phyloP scores from a whole-genome alignment of 306 rosid species.

The Cicer arietinum region DNA sequence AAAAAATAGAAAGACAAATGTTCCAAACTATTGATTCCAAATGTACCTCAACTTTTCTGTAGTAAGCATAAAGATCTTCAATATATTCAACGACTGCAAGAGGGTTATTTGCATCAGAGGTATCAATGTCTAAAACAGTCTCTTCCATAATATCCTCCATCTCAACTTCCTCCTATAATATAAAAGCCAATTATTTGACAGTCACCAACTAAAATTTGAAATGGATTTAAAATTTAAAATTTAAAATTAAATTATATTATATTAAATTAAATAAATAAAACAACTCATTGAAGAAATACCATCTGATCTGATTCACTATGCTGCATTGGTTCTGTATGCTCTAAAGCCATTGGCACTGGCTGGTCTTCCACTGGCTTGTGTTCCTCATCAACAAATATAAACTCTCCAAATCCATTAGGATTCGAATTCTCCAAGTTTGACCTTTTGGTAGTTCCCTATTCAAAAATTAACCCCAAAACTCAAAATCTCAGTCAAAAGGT shows the following conservation, averaged over 20 bases:
- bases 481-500: slow-evolving; percentile 28
- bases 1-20: background rate
- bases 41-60: slow-evolving; percentile 80
- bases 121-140: slow-evolving; percentile 73
- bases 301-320: slow-evolving; percentile 57
- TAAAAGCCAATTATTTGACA: slow-evolving; percentile 9
- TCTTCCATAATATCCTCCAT: slow-evolving; percentile 88
- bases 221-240: background rate
- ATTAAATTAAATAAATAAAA: background rate
- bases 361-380: slow-evolving; percentile 60
- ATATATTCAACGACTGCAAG: slow-evolving; percentile 86
- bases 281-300: slow-evolving; percentile 53
- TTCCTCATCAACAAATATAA: slow-evolving; percentile 79
- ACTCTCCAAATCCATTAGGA: slow-evolving; percentile 67
- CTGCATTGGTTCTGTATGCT: slow-evolving; percentile 51
- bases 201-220: slow-evolving; percentile 32
- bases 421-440: slow-evolving; percentile 45
- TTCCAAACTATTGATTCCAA: slow-evolving; percentile 7
- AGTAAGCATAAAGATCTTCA: slow-evolving; percentile 71
- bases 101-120: slow-evolving; percentile 65
- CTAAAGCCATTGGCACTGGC: slow-evolving; percentile 91
- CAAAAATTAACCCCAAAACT: slow-evolving; percentile 45
- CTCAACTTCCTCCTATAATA: slow-evolving; percentile 77
- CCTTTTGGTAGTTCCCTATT: slow-evolving; percentile 62
- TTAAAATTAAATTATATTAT: no score